phyloP scores from a whole-genome alignment of 495 filamentous ascomycete species.

The Daldinia decipiens region DNA sequence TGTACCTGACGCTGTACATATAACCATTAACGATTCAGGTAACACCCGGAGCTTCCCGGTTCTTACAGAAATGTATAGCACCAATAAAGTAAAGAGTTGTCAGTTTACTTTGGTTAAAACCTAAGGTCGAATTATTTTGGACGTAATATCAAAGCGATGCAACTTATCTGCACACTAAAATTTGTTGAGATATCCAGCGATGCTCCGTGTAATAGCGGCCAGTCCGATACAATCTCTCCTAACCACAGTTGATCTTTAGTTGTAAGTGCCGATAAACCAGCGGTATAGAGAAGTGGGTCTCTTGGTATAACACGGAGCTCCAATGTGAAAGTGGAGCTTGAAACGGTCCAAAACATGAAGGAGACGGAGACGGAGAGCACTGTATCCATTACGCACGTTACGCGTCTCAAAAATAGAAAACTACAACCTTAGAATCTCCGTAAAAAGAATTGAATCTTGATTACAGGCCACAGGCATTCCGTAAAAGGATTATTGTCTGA shows the following conservation, averaged over 20 bases:
- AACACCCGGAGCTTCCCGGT: not conserved
- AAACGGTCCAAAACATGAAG: constrained; percentile 45
- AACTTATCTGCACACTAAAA: not conserved
- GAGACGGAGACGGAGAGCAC: constrained; percentile 38
- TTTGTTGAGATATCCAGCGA: constrained; percentile 5
- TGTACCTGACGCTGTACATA: constrained; percentile 20
- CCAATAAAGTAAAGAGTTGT: not conserved
- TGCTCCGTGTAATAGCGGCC: constrained; percentile 2
- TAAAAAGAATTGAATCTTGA: constrained; percentile 15
- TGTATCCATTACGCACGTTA: constrained; percentile 32
- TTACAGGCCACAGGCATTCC: constrained; percentile 13
- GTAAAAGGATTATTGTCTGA: constrained; percentile 30
- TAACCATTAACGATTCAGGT: constrained; percentile 9
- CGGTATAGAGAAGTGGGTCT: constrained; percentile 30
- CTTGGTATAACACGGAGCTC: constrained; percentile 12
- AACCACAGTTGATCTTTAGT: constrained; percentile 12
- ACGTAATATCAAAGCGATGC: not conserved
- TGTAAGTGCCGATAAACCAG: constrained; percentile 11
- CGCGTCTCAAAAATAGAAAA: constrained; percentile 31
- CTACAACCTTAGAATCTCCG: constrained; percentile 22
- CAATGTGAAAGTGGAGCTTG: constrained; percentile 33
- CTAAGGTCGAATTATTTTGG: no score
- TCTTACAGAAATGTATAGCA: not conserved
- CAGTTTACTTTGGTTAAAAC: not conserved
- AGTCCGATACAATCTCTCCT: constrained; percentile 1